Evolutionary conservation across 805 yeast genomes (phyloP).

Genomic region (Starmerella tilneyi): DNA sequence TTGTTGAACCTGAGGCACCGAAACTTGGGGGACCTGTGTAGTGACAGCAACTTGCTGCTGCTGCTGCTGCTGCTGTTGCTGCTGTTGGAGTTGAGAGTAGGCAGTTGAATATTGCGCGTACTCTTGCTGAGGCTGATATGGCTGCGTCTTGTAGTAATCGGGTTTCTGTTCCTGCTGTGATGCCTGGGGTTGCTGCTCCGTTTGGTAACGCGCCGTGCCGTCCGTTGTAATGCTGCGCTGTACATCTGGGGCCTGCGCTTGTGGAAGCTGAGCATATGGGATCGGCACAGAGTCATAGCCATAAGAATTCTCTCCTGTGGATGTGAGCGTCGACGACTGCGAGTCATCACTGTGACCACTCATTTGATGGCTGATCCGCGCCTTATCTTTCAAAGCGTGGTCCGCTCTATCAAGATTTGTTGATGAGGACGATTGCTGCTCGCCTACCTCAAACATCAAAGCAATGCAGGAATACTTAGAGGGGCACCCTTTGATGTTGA

Average conservation of each 20-base stretch:
- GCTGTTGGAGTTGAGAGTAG: not conserved
- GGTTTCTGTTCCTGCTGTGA: too few species aligned
- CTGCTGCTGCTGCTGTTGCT: slow-evolving; percentile 1
- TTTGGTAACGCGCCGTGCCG: not conserved
- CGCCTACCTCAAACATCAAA: not conserved
- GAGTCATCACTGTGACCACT: not conserved
- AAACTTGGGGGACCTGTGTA: not conserved
- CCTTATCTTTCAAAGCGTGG: not conserved
- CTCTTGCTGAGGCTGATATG: not conserved
- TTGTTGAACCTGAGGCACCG: not conserved
- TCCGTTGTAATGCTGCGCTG: not conserved
- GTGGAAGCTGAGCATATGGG: not conserved
- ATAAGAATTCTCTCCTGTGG: not conserved
- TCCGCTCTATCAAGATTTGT: not conserved
- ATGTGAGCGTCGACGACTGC: slow-evolving; percentile 3
- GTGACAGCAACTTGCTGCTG: not conserved
- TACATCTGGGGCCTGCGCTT: not conserved
- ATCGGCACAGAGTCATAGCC: not conserved
- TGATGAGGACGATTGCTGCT: not conserved
- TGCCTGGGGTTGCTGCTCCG: too few species aligned
- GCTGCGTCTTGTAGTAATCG: not conserved
- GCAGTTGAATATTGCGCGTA: not conserved
- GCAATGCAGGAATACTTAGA: not conserved
- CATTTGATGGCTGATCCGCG: not conserved
- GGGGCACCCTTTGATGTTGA: too few species aligned